A percentile compares a stretch with the other conserved stretches of the same genome.
phyloP scores from a whole-genome alignment of 2,329 filamentous ascomycete species.

The Ramichloridium luteum region DNA sequence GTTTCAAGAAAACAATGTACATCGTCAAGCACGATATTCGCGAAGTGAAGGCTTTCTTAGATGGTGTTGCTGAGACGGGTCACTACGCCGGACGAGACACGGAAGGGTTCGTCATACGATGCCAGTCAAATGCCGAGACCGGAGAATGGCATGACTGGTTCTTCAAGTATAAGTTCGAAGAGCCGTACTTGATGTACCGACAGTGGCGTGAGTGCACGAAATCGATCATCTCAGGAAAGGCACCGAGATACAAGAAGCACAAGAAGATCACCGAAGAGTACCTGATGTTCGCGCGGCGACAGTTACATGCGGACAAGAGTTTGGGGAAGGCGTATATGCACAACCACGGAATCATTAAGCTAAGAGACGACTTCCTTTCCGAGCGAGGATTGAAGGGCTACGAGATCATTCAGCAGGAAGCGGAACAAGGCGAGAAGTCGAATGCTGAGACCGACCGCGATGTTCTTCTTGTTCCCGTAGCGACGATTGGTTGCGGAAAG shows the following conservation, averaged over 20 bases:
- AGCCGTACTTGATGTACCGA: conserved; percentile 96
- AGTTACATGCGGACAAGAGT: conserved; percentile 55
- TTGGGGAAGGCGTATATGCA: conserved; percentile 61
- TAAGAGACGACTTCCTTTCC: conserved; percentile 77
- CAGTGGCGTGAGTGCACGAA: conserved; percentile 98
- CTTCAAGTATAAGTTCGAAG: conserved; percentile 99
- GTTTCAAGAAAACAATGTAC: conserved; percentile 79
- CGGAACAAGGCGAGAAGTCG: conserved; percentile 36
- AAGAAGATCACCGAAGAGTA: conserved; percentile 84
- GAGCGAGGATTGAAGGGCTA: conserved; percentile 75
- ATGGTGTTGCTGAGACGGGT: conserved; percentile 74
- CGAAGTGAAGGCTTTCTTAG: conserved; percentile 67
- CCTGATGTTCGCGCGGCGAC: conserved; percentile 63
- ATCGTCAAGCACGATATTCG: conserved; percentile 62
- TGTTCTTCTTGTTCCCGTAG: conserved; percentile 77
- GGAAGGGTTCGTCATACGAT: conserved; percentile 92
- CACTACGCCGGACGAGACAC: conserved; percentile 84
- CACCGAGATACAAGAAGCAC: conserved; percentile 76
- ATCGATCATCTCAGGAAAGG: conserved; percentile 61
- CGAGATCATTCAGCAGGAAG: conserved; percentile 71
- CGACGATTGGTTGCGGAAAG: conserved; percentile 93
- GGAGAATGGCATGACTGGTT: conserved; percentile 79
- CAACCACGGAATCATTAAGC: conserved; percentile 89
- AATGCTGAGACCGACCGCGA: conserved; percentile 49
- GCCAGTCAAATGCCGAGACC: conserved; percentile 46